Base-by-base conservation (phyloP, 805 yeast genomes). In the Teunomyces stri region DNA sequence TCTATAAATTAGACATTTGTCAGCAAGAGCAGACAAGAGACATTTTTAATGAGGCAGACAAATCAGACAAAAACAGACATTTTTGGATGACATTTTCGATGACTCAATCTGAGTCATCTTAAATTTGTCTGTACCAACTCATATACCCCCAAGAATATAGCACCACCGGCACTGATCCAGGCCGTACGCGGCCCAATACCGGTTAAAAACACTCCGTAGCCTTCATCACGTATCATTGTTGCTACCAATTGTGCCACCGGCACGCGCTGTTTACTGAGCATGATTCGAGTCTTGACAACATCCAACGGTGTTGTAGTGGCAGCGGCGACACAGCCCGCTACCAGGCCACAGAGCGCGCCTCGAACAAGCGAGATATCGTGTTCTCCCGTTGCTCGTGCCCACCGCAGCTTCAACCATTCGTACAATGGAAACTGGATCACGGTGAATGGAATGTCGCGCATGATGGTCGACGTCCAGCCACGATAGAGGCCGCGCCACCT, bases 161-260 rank as follows among this genome's bases (percentile, higher is more conserved):
- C 97, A 25, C 99, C 99, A 16, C 99, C 99, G 4, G 96, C 94
- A 69, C 96, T 85, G 48, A 94, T 92, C 99, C 99, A 94, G 81
- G 87, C 75, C 0, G 97, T 91, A 64, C 99, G 78, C 4, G 99
- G 98, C 0, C 96, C 97, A 22, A 92, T 76, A 11, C 99, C 99
- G 42, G 79, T 79, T 61, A 81, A 79, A 54, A 94, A 89, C 0
- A 86, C 89, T 6, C 62, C 55, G 35, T 72, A 68, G 0, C 97
- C 97, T 62, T 90, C 97, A 47, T 87, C 90, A 16, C 60, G 62
- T n/a, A 75, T 65, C 42, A 91, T 76, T 9, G 69, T 73, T 29
- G 60, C 66, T 2, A 85, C 80, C 49, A 90, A 64, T 10, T 63
- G 55, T 4, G 65, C 36, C 0, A 82, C 66, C 0, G 84, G 66